These are phyloP conservation scores for Cyclostephanos invisitatus DNA, from an alignment of 108 stramenopile genomes.

Conservation along the genomic window DNA sequence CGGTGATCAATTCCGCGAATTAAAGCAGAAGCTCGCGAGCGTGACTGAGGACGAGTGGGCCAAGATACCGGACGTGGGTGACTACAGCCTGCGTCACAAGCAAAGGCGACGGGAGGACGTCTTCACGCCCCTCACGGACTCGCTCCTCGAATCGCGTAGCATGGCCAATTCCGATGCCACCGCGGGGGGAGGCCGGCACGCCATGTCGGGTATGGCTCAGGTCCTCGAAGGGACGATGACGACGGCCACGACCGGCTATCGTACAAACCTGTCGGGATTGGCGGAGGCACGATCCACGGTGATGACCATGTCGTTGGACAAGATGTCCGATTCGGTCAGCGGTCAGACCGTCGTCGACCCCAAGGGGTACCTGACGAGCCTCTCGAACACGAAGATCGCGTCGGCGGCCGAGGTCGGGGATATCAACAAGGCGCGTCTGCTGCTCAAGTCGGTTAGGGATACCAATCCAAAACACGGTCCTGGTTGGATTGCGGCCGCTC, in stretches of 20 bases:
- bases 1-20: constrained; percentile 94
- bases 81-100: constrained; percentile 88
- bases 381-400: constrained; percentile 71
- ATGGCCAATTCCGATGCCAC: constrained; percentile 55
- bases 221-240: constrained; percentile 21
- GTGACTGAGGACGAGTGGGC: constrained; percentile 96
- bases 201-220: constrained; percentile 41
- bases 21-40: constrained; percentile 86
- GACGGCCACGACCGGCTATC: constrained; percentile 37
- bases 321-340: constrained; percentile 85
- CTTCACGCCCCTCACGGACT: constrained; percentile 93
- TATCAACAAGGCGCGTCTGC: constrained; percentile 92
- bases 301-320: constrained; percentile 89
- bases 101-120: constrained; percentile 83
- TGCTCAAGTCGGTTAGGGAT: constrained; percentile 92
- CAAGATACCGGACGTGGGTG: constrained; percentile 95
- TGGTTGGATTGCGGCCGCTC: constrained; percentile 97
- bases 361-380: constrained; percentile 90
- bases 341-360: constrained; percentile 96
- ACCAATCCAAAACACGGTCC: constrained; percentile 98
- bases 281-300: constrained; percentile 91
- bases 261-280: constrained; percentile 74
- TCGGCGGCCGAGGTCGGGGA: constrained; percentile 90
- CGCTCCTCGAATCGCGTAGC: constrained; percentile 66
- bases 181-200: constrained; percentile 40